Evolutionary conservation across 148 eudicot genomes (phyloP).

Genomic region (Fallopia convolvulus): DNA sequence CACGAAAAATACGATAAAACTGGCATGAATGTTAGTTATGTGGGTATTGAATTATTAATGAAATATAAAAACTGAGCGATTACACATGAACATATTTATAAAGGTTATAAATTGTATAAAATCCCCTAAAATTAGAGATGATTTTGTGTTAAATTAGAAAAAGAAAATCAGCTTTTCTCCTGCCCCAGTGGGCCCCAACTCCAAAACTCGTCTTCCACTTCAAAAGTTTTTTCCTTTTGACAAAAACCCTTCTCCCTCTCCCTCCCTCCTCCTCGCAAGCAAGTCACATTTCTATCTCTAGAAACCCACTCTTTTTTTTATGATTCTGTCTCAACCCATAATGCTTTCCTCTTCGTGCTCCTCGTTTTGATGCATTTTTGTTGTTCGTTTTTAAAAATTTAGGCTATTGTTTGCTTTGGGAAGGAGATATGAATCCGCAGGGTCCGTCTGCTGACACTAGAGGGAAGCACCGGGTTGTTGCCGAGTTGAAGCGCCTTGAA

Average conservation of each 20-base stretch:
- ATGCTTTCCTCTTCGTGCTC: not conserved
- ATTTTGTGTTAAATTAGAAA: not conserved
- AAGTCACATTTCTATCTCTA: no score
- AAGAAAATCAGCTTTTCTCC: not conserved
- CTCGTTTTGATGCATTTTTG: not conserved
- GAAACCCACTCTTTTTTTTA: no score
- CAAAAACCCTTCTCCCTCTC: not conserved
- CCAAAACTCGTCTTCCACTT: not conserved
- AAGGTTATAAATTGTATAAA: no score
- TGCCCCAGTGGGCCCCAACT: not conserved
- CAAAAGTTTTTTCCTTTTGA: not conserved
- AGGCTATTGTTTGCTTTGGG: conserved; percentile 1
- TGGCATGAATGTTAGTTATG: no score
- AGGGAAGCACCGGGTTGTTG: conserved; percentile 73
- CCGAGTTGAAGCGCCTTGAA: conserved; percentile 73
- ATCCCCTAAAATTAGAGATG: not conserved
- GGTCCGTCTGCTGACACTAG: conserved; percentile 39
- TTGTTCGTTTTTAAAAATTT: not conserved
- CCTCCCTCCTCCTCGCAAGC: not conserved
- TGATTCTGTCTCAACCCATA: not conserved
- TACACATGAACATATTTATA: no score
- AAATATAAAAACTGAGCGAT: no score
- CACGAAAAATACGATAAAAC: no score
- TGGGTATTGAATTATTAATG: no score
- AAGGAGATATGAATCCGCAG: conserved; percentile 31